Evolutionary conservation across 192 early-diverging fungal species (phyloP).

Genomic region (Rhizophagus clarus): DNA sequence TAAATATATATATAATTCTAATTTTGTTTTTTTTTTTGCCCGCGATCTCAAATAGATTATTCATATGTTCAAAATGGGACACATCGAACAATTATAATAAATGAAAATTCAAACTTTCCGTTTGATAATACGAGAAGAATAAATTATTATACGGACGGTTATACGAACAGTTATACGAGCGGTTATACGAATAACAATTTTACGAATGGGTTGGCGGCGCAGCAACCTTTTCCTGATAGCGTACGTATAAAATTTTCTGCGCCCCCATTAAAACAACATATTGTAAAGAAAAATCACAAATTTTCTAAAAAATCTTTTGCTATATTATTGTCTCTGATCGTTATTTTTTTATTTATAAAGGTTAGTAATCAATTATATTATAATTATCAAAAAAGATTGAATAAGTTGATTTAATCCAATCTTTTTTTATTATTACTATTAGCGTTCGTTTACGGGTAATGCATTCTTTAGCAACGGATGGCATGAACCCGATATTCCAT

Average conservation of each 20-base stretch:
- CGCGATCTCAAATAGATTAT: too few species aligned
- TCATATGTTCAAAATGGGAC: too few species aligned
- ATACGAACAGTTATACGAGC: too few species aligned
- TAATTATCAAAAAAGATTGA: not conserved
- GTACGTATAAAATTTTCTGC: not conserved
- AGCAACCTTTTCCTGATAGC: not conserved
- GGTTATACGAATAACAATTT: not conserved
- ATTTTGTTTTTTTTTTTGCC: too few species aligned
- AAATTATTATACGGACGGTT: too few species aligned
- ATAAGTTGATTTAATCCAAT: not conserved
- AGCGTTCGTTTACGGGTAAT: not conserved
- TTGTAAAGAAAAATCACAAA: not conserved
- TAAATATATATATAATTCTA: too few species aligned
- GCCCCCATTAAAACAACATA: not conserved
- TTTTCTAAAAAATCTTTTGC: not conserved
- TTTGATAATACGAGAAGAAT: too few species aligned
- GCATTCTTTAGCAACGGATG: not conserved
- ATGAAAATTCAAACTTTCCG: too few species aligned
- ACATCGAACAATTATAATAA: too few species aligned
- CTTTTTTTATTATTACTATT: not conserved
- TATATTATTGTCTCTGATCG: not conserved
- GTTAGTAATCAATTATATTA: not conserved
- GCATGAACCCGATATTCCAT: not conserved
- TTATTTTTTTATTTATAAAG: not conserved
- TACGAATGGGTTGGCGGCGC: not conserved